phyloP scores from a whole-genome alignment of 306 rosid genomes.

The apple (Malus domestica) region ASM211411v1 NC_041803.1:49960501-49961000 shows the following conservation, averaged over 20 bases:
- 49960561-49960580: neutral
- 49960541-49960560: neutral
- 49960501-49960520: too few species aligned
- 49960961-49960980: constrained; percentile 27
- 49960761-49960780: constrained; percentile 1
- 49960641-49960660: neutral
- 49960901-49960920: constrained; percentile 11
- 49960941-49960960: constrained; percentile 17
- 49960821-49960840: constrained; percentile 7
- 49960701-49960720: constrained; percentile 31
- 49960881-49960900: constrained; percentile 38
- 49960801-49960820: constrained; percentile 31
- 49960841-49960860: constrained; percentile 27
- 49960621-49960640: neutral
- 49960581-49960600: neutral
- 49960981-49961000: neutral
- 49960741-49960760: constrained; percentile 28
- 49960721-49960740: constrained; percentile 58
- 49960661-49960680: neutral
- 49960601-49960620: neutral
- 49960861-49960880: constrained; percentile 66
- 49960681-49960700: constrained; percentile 5
- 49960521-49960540: neutral
- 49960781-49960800: constrained; percentile 42
- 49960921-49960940: constrained; percentile 46